Base-by-base conservation (phyloP, 495 filamentous ascomycete genomes). In the Penicillium antarcticum region DNA sequence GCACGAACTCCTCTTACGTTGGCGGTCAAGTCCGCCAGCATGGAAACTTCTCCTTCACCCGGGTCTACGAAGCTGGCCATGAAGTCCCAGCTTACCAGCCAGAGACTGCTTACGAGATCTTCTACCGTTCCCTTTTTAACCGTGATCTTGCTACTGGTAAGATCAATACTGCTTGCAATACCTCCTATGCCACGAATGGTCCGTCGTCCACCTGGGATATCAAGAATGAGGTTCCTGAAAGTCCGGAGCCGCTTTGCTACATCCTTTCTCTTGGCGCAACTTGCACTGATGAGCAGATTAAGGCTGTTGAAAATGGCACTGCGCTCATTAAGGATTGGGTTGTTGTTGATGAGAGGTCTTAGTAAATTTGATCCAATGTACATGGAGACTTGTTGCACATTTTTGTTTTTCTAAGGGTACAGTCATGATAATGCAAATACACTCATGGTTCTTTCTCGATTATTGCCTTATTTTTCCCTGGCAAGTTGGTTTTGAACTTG, bases 41-140 rank as follows among this genome's bases (percentile, higher is more conserved):
- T 57, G 80, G 80, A 29, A 76, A 79, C 57, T 79, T 85, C 61
- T 77, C 74, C 13, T 86, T 86, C 67, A 69, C 72, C 12, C 75
- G 83, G 2, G 74, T 86, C 35, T 86, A 76, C 59, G 58, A 86
- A 45, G 74, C 80, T 5, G 83, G 82, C 5, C 83, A 85, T 55
- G 79, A 83, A 59, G 77, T 85, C 1, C 81, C 82, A 0, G 74
- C 73, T 7, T 83, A 82, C 56, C 81, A 83, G 58, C 80, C 80
- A 4, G 57, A 82, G 57, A 79, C 76, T 1, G 72, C 79, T 8
- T 80, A 76, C 32, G 61, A 71, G 31, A 76, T 83, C 48, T 84
- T 84, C 65, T 61, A 73, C 36, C 80, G 83, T 7, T 68, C 76
- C 0, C 65, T 85, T 39, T 73, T 73, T 42, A 73, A 78, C 38